A percentile compares a stretch with the other conserved stretches of the same genome.
Evolutionary conservation across 2,329 filamentous ascomycete genomes (phyloP).

Genomic region (Pseudopyricularia javanii): DNA sequence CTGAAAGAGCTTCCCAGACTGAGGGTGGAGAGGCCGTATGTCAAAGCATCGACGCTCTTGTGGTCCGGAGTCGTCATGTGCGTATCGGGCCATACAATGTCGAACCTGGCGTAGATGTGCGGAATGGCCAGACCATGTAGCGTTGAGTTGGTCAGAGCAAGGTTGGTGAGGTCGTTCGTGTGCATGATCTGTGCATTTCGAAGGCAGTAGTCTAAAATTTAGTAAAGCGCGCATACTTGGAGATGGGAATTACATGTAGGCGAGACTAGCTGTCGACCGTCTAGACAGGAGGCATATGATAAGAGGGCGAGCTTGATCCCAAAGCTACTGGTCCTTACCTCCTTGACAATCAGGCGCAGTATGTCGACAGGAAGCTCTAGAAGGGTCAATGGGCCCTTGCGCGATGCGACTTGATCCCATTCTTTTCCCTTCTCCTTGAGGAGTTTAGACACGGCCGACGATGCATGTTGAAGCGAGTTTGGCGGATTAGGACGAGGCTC

Average conservation of each 20-base stretch:
- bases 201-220: constrained; percentile 2
- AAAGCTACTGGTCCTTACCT: constrained; percentile 39
- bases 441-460: constrained; percentile 22
- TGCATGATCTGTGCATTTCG: constrained; percentile 54
- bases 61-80: constrained; percentile 50
- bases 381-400: constrained; percentile 47
- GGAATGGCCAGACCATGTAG: constrained; percentile 65
- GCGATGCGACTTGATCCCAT: constrained; percentile 50
- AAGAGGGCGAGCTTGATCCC: too few relatives aligned
- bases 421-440: constrained; percentile 51
- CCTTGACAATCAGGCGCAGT: constrained; percentile 65
- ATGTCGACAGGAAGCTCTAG: constrained; percentile 70
- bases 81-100: constrained; percentile 78
- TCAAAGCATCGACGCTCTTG: constrained; percentile 68
- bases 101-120: constrained; percentile 73
- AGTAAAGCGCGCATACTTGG: neutral
- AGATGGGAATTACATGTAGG: too few relatives aligned
- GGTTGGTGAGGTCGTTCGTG: constrained; percentile 68
- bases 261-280: too few relatives aligned
- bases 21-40: constrained; percentile 68
- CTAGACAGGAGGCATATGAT: too few relatives aligned
- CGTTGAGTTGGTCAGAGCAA: constrained; percentile 67
- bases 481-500: constrained; percentile 3
- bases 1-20: constrained; percentile 50
- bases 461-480: constrained; percentile 3